Evolutionary conservation across 2,329 filamentous ascomycete genomes (phyloP), one percentile per base, ranked within the genome.

Genomic region (Trichoderma cornu-damae): DNA sequence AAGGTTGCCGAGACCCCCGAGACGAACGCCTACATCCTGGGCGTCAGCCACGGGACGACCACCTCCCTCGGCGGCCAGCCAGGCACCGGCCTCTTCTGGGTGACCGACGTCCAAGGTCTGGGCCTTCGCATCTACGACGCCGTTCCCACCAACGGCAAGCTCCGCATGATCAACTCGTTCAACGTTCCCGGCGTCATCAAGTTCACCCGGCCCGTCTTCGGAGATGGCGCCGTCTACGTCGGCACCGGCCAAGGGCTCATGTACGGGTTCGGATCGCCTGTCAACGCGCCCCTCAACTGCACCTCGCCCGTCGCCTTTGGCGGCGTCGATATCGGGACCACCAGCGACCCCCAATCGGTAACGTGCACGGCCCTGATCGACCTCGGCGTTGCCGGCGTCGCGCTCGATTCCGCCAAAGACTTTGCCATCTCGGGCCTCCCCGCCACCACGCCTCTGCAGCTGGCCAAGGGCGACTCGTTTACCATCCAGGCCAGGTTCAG

Each of bases 141-240:
- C 0, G 67, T 82, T 1, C 81, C 79, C 0, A 67, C 72, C 7
- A 73, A 76, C 22, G 77, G 77, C 0, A 59, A 67, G 1, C 65
- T 84, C 47, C 77, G 70, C 1, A 68, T 78, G 51, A 73, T 83
- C 60, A 76, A 77, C 30, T 73, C 73, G 1, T 82, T 83, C 61
- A 77, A 76, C 24, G 72, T 83, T 11, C 71, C 75, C 0, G 79
- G 77, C 0, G 74, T 78, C 3, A 78, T 74, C 44, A 84, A 84
- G 67, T 84, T 84, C 61, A 78, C 77, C 3, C 74, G 81, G 2
- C 79, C 81, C 1, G 79, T 81, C 2, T 84, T 84, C 57, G 81
- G 81, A 6, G 74, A 84, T 57, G 80, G 78, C 0, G 74, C 77
- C 57, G 75, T 77, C 2, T 84, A 83, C 59, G 66, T 83, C n/a